Evolutionary conservation across 2,329 filamentous ascomycete genomes (phyloP), one percentile per base, ranked within the genome.

Genomic region (Phialocephala subalpina): DNA sequence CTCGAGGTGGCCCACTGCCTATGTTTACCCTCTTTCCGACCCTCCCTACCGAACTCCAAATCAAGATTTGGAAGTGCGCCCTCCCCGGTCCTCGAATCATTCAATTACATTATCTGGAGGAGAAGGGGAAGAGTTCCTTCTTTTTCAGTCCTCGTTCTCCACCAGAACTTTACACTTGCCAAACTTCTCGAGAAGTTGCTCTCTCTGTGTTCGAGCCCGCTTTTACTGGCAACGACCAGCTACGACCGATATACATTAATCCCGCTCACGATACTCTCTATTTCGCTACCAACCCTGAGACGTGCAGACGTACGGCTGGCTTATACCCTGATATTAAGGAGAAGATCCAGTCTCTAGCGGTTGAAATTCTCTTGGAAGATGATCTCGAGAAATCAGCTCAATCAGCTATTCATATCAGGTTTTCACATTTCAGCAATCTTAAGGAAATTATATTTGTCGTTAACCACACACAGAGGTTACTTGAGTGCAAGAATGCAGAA

Each of bases 321-420:
- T 33, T 33, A 33, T 63, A 45, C 52, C 49, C 60, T 45, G 52
- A 58, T 57, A 45, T 63, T 22, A 63, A 57, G 52, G 60, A 63
- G 60, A 63, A 63, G 60, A 63, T 63, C 60, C 35, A 63, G 60
- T 63, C 60, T 63, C 22, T 63, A 45, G 60, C 60, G 25, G 49
- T 63, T 63, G 38, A 58, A 63, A 58, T 63, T 57, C 45, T 49
- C 49, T 47, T 16, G 49, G 36, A 53, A 57, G 36, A 58, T 35
- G 49, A 63, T 57, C 60, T 57, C 36, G 36, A 63, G 49, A 35
- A n/a, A n/a, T n/a, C n/a, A n/a, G n/a, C n/a, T n/a, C n/a, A 55
- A 29, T 7, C 27, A 62, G 9, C 42, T 59, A 25, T 42, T 35
- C 12, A 59, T 42, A 59, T 45, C 25, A 8, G 35, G 3, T 6